Evolutionary conservation across 2,329 filamentous ascomycete genomes (phyloP), one percentile per base, ranked within the genome.

Genomic region (Huntiella moniliformis): DNA sequence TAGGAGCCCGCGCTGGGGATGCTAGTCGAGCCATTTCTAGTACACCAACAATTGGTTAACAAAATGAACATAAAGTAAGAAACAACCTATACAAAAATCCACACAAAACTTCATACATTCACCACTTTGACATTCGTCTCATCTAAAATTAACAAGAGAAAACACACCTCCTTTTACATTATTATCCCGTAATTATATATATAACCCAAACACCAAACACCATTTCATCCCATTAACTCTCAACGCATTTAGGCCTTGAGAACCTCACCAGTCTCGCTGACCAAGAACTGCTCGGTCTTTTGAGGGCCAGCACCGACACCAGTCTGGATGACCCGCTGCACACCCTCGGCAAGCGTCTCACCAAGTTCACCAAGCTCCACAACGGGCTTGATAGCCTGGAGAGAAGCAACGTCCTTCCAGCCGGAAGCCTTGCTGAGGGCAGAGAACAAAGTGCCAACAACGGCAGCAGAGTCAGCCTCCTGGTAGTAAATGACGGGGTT

Each of bases 401-500:
- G 50, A 33, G 65, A 67, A 18, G 67, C 63, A 8, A 67, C 71
- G 51, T 65, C 67, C 59, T 75, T 78, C 85, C 77, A 96, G 35
- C 83, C 84, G 6, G 73, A 69, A n/a, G 79, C 70, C 22, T 67
- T 61, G 1, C 63, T 67, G 17, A 88, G 59, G 13, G 82, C 67
- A 35, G 66, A 65, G 65, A 83, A 82, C 63, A 98, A 82, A 1
- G 78, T 73, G 6, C 86, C 87, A 0, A 86, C 74, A 3, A 96
- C 79, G 3, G 71, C 62, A 37, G 71, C 70, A 51, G 77, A 71
- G 54, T 93, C 74, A 67, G 87, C 71, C 58, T 87, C 82, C 36
- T 87, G 73, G 58, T 93, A 96, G 68, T 98, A 98, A 43, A 98
- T 77, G 43, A 98, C 92, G 36, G 86, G 86, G 63, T 98, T 98